Conservation (phyloP, 495 filamentous ascomycete genomes). For the Polyplosphaeria fusca region DNA sequence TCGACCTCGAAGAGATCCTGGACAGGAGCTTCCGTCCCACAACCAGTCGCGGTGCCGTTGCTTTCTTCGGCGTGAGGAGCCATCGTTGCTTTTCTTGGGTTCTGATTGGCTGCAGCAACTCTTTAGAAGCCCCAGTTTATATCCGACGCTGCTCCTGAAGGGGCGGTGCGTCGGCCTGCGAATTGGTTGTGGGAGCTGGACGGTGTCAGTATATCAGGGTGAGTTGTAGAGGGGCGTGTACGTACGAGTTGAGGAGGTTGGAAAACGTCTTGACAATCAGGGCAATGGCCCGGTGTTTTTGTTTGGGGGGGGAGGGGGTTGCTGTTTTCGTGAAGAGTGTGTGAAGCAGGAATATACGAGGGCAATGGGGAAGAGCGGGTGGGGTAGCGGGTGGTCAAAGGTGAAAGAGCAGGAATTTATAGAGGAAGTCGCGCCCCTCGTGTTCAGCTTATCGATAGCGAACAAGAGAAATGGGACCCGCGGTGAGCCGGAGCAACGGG, state of each 20-base stretch:
- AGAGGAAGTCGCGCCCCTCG: not conserved
- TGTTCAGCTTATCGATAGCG: constrained; percentile 24
- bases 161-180: constrained; percentile 93
- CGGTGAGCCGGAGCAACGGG: constrained; percentile 13
- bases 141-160: constrained; percentile 83
- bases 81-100: constrained; percentile 55
- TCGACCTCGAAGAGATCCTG: constrained; percentile 75
- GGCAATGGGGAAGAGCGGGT: not conserved
- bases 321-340: no score
- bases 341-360: no score
- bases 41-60: constrained; percentile 71
- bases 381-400: not conserved
- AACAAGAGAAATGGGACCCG: constrained; percentile 1
- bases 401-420: constrained; percentile 14
- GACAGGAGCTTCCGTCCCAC: constrained; percentile 47
- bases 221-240: constrained; percentile 13
- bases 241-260: constrained; percentile 86
- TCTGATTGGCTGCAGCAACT: constrained; percentile 37
- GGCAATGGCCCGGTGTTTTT: constrained; percentile 34
- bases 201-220: constrained; percentile 9
- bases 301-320: not conserved
- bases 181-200: constrained; percentile 85
- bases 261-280: constrained; percentile 74
- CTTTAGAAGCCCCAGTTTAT: constrained; percentile 61
- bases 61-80: constrained; percentile 86